Conservation (phyloP, 495 filamentous ascomycete genomes). For the Talaromyces proteolyticus region DNA sequence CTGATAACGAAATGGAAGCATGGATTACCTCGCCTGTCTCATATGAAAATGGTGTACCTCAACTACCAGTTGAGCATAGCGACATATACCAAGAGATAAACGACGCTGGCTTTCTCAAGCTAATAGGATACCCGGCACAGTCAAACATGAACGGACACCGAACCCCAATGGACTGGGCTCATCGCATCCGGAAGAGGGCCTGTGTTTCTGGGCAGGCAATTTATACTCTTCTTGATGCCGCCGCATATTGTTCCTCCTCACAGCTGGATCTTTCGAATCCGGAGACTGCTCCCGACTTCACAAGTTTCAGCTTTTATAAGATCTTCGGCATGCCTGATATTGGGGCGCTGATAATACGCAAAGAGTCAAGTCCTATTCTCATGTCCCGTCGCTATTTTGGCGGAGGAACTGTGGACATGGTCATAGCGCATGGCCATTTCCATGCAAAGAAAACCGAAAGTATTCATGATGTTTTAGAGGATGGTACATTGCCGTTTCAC, state of each 20-base stretch:
- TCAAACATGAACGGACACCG: slow-evolving; percentile 74
- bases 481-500: slow-evolving; percentile 77
- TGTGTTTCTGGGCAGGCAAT: slow-evolving; percentile 35
- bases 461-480: slow-evolving; percentile 65
- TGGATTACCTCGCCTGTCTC: slow-evolving; percentile 44
- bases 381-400: slow-evolving; percentile 65
- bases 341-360: slow-evolving; percentile 64
- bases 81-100: slow-evolving; percentile 1
- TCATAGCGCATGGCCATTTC: slow-evolving; percentile 56
- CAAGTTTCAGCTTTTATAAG: slow-evolving; percentile 70
- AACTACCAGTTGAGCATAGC: slow-evolving; percentile 16
- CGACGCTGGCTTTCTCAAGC: slow-evolving; percentile 26
- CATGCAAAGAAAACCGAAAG: slow-evolving; percentile 52
- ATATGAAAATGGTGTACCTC: background rate
- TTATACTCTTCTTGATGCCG: slow-evolving; percentile 67
- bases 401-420: slow-evolving; percentile 70
- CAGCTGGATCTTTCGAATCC: slow-evolving; percentile 57
- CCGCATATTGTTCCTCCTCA: slow-evolving; percentile 63
- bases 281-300: slow-evolving; percentile 63
- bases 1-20: slow-evolving; percentile 56
- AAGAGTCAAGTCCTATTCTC: slow-evolving; percentile 55
- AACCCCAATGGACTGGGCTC: slow-evolving; percentile 56
- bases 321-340: slow-evolving; percentile 79
- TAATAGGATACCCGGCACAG: slow-evolving; percentile 76
- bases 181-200: slow-evolving; percentile 38